Evolutionary conservation across 305 asterid genomes (phyloP).

Genomic region (Euphrasia arctica): DNA sequence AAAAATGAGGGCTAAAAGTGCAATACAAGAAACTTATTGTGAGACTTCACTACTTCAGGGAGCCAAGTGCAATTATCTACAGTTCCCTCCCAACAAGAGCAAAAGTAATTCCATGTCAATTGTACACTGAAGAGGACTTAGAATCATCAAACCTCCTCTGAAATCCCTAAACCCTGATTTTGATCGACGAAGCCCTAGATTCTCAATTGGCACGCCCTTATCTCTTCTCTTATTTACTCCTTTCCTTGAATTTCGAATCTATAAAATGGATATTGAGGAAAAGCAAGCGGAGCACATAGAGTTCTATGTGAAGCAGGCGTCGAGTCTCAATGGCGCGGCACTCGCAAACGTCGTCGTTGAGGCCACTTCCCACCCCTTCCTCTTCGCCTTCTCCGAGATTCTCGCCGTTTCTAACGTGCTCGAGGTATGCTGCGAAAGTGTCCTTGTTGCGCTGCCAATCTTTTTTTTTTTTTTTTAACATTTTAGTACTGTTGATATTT

Average conservation of each 20-base stretch:
- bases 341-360: constrained; percentile 53
- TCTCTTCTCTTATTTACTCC: too few species aligned
- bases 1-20: too few species aligned
- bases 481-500: constrained; percentile 1
- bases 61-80: too few species aligned
- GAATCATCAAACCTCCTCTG: too few species aligned
- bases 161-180: neutral
- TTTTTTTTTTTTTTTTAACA: neutral
- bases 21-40: too few species aligned
- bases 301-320: constrained; percentile 46
- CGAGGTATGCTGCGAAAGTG: constrained; percentile 38
- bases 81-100: too few species aligned
- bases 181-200: neutral
- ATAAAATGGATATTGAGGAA: constrained; percentile 68
- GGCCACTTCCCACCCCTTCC: constrained; percentile 89
- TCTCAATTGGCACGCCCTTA: neutral
- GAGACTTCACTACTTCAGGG: too few species aligned
- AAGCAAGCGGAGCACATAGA: constrained; percentile 4
- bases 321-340: constrained; percentile 44
- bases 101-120: too few species aligned
- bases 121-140: too few species aligned
- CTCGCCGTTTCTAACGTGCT: constrained; percentile 55
- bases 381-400: constrained; percentile 92
- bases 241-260: neutral
- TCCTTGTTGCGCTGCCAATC: neutral